Evolutionary conservation across 148 eudicot genomes (phyloP).

Genomic region (Fagopyrum tataricum): DNA sequence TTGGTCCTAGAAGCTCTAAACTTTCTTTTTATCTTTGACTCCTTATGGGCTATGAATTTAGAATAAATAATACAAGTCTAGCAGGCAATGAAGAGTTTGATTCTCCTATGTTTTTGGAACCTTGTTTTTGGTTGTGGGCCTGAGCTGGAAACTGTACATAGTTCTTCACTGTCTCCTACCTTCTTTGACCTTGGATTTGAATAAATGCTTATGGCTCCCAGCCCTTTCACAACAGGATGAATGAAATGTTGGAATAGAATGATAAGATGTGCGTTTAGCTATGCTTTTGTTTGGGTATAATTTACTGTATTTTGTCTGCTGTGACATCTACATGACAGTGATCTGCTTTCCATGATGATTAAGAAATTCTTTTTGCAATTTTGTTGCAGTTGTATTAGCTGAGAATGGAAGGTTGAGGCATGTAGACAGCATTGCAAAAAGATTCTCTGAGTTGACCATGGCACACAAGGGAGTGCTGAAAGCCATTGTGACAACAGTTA

Average conservation of each 20-base stretch:
- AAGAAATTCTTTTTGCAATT: not conserved
- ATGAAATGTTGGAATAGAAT: not conserved
- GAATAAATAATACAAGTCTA: not conserved
- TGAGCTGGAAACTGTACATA: not conserved
- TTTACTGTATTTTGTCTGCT: not conserved
- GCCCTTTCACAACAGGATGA: not conserved
- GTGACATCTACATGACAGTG: not conserved
- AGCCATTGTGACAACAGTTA: slow-evolving; percentile 71
- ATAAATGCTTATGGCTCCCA: not conserved
- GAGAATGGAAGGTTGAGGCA: slow-evolving; percentile 71
- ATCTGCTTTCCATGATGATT: not conserved
- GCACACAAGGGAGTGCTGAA: slow-evolving; percentile 85
- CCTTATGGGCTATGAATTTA: not conserved
- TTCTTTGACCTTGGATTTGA: not conserved
- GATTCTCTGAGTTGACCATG: slow-evolving; percentile 75
- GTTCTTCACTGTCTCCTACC: not conserved
- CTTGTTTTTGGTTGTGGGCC: not conserved
- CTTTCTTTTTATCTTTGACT: not conserved
- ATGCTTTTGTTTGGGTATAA: not conserved
- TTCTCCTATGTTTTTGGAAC: not conserved
- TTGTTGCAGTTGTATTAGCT: slow-evolving; percentile 54
- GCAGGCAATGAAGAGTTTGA: not conserved
- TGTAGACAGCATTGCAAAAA: slow-evolving; percentile 50
- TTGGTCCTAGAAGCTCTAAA: too few species aligned
- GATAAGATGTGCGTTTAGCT: not conserved